Evolutionary conservation across 2,329 filamentous ascomycete species (phyloP), one percentile per base, ranked within the genome.

Genomic region (Sporothrix variecibatus): DNA sequence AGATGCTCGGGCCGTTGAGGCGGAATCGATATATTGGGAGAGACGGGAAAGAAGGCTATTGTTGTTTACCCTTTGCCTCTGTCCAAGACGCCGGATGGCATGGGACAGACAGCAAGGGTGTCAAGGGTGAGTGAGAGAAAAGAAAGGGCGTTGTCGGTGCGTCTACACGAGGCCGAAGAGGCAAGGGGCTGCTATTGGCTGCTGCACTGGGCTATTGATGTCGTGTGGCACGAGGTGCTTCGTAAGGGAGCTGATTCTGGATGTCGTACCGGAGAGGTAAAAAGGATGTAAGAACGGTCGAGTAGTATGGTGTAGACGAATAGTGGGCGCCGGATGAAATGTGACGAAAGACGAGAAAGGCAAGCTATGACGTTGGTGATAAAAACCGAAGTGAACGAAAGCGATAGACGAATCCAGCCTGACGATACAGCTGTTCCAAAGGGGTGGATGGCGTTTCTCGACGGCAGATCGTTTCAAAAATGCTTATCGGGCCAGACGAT

Each of bases 51-150:
- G 28, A 2, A n/a, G 31, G 15, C 15, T 4, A 43, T 31, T 58
- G 58, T 60, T 75, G 74, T 75, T 75, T 73, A 75, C 71, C 65
- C 67, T 73, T 51, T 56, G 71, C 67, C 28, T 51, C 67, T 75
- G 65, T 38, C 53, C 26, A 28, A 6, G 15, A 72, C 31, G 60
- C 58, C 71, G 40, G 58, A 28, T 46, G 60, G 60, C 71, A 53
- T 26, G 53, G 28, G 31, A 68, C 31, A 51, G 65, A n/a, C 65
- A 56, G 46, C 60, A 46, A 68, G 71, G 62, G 60, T 68, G 46
- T 23, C 65, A 51, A 68, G 26, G 40, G 43, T n/a, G 9, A 6
- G 23, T 20, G 17, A 51, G n/a, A n/a, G 46, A 51, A 7, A 56
- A 53, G n/a, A n/a, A 62, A 62, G 11, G 15, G 20, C 31, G 58